Conservation (phyloP, 352 stramenopile species). For the Achlya hypogyna region DNA sequence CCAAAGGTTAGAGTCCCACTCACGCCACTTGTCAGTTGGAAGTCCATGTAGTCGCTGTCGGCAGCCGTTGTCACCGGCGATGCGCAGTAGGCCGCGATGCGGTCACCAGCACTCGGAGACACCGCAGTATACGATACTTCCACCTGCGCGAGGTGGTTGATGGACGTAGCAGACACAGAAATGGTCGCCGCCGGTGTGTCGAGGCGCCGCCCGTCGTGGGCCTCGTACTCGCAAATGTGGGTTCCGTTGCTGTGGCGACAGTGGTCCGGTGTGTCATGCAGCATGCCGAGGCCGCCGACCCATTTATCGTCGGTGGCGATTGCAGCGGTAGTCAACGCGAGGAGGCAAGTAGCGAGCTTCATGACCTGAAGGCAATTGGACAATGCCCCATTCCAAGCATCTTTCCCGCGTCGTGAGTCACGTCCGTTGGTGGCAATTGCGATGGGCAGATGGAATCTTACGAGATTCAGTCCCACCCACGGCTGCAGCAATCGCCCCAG, state of each 20-base stretch:
- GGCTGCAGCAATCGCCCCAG: too few species aligned
- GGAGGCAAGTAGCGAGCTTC: background rate
- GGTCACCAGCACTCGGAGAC: background rate
- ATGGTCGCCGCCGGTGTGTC: background rate
- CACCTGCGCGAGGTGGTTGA: background rate
- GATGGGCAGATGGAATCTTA: too few species aligned
- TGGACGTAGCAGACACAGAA: background rate
- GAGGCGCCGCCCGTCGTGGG: background rate
- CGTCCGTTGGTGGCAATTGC: too few species aligned
- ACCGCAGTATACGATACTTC: background rate
- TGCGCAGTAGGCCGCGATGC: constrained; percentile 6
- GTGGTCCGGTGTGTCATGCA: background rate
- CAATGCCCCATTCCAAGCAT: too few species aligned
- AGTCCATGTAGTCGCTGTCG: constrained; percentile 17
- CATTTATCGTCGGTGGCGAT: background rate
- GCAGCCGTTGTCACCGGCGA: background rate
- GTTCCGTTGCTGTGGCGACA: background rate
- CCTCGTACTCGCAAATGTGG: background rate
- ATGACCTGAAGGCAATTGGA: too few species aligned
- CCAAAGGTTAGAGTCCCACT: constrained; percentile 27
- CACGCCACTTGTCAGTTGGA: constrained; percentile 2
- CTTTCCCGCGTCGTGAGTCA: too few species aligned
- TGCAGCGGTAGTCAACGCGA: background rate
- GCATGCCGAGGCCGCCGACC: background rate
- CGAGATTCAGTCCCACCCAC: too few species aligned